Conservation (phyloP, 805 yeast species). For the Metschnikowia santaceciliae region DNA sequence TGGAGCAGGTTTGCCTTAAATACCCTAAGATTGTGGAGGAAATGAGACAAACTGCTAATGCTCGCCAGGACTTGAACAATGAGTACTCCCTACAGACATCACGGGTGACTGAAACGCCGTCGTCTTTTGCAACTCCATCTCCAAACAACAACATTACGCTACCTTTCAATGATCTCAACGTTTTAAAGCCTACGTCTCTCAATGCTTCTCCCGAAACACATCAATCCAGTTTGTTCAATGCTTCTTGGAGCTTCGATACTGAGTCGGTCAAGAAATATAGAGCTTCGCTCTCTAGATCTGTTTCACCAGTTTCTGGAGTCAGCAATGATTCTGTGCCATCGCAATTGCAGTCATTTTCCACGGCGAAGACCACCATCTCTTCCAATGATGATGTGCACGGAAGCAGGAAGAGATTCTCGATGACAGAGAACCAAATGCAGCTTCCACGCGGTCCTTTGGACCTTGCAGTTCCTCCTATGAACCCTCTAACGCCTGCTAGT, state of each 20-base stretch:
- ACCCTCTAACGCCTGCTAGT: constrained; percentile 24
- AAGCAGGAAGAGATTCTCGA: constrained; percentile 14
- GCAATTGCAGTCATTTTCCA: constrained; percentile 1
- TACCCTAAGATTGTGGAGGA: constrained; percentile 59
- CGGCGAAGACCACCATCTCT: constrained; percentile 4
- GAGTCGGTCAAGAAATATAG: background rate
- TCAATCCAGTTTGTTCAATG: background rate
- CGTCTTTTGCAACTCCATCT: background rate
- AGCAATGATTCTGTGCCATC: constrained; percentile 9
- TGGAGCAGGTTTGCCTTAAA: constrained; percentile 50
- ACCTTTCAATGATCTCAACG: background rate
- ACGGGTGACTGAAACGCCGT: background rate
- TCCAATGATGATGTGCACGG: constrained; percentile 4
- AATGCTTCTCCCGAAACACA: background rate
- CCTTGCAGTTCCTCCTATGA: constrained; percentile 36
- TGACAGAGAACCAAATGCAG: constrained; percentile 7
- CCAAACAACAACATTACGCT: background rate
- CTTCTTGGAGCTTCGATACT: constrained; percentile 2
- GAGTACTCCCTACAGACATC: constrained; percentile 3
- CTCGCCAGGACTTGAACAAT: constrained; percentile 31
- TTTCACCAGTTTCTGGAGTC: constrained; percentile 16
- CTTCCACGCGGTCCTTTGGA: constrained; percentile 15
- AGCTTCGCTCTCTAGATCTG: constrained; percentile 6
- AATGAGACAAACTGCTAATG: constrained; percentile 57
- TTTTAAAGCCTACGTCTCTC: background rate